phyloP scores from a whole-genome alignment of 169 alveolate species.

The Babesia gibsoni region DNA sequence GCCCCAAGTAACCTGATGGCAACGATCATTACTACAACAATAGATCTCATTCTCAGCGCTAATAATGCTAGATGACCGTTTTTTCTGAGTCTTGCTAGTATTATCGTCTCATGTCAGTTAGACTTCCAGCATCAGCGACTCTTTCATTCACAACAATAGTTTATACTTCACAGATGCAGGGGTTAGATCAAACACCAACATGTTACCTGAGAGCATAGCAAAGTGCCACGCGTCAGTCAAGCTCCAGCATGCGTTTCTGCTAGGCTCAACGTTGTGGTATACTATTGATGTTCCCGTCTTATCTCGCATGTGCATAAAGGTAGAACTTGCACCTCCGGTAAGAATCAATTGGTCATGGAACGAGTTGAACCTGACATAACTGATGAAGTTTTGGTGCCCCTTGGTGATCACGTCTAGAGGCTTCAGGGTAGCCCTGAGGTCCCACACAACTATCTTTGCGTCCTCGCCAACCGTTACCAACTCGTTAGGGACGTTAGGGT shows the following conservation, averaged over 20 bases:
- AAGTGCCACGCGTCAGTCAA: constrained; percentile 53
- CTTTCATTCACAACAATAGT: constrained; percentile 25
- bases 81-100: no score
- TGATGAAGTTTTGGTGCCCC: constrained; percentile 86
- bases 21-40: neutral
- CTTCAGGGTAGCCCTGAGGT: constrained; percentile 74
- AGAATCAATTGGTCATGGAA: constrained; percentile 89
- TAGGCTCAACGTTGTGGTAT: constrained; percentile 51
- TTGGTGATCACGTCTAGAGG: constrained; percentile 61
- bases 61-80: no score
- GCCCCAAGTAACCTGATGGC: neutral
- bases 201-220: neutral
- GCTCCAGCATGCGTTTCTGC: constrained; percentile 51
- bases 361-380: constrained; percentile 77
- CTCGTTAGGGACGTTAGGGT: constrained; percentile 87
- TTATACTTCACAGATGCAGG: constrained; percentile 37
- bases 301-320: constrained; percentile 72
- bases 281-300: constrained; percentile 27
- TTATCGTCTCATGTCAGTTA: no score
- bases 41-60: neutral
- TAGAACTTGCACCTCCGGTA: constrained; percentile 82
- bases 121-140: no score
- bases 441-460: constrained; percentile 84
- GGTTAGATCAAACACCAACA: constrained; percentile 18
- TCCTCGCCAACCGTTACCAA: constrained; percentile 85